Percentiles rank a stretch among this genome's conserved stretches.
These are phyloP conservation scores for Colletotrichum noveboracense DNA, from an alignment of 2,329 filamentous ascomycete species.

Conservation along the genomic window DNA sequence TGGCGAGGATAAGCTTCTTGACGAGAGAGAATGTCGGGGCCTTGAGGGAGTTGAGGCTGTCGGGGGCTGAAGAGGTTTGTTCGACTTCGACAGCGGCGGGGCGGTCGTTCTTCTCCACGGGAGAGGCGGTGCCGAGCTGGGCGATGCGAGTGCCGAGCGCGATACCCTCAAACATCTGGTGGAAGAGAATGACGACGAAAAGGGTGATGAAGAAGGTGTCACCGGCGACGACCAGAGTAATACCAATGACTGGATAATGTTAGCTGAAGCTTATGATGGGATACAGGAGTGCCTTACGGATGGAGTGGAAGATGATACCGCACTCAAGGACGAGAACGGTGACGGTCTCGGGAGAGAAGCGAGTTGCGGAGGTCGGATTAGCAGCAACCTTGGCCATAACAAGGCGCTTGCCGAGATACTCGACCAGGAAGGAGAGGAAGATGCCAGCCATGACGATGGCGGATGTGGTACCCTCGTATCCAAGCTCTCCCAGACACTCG, in stretches of 20 bases:
- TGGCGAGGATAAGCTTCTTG: conserved; percentile 66
- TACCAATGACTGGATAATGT: conserved; percentile 57
- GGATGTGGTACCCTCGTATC: conserved; percentile 72
- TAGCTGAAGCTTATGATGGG: neutral
- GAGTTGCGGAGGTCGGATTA: conserved; percentile 25
- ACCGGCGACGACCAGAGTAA: conserved; percentile 66
- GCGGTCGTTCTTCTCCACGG: neutral
- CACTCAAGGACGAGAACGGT: conserved; percentile 74
- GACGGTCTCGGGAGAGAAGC: conserved; percentile 53
- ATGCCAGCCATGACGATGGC: conserved; percentile 77
- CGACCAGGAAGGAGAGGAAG: conserved; percentile 74
- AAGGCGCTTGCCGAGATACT: conserved; percentile 69
- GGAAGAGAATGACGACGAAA: conserved; percentile 75
- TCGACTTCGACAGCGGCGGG: conserved; percentile 21
- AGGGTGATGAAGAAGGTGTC: conserved; percentile 62
- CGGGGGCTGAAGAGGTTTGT: conserved; percentile 26
- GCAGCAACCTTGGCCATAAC: conserved; percentile 40
- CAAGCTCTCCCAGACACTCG: conserved; percentile 68
- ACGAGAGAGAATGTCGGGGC: conserved; percentile 35
- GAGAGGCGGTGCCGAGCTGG: conserved; percentile 48
- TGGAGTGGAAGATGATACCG: conserved; percentile 77
- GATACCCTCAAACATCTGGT: conserved; percentile 80
- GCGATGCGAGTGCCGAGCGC: conserved; percentile 76
- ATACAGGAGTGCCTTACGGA: conserved; percentile 51
- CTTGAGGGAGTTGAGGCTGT: conserved; percentile 10